Evolutionary conservation across 2,329 filamentous ascomycete genomes (phyloP).

Genomic region (Aspergillus pseudoterreus): DNA sequence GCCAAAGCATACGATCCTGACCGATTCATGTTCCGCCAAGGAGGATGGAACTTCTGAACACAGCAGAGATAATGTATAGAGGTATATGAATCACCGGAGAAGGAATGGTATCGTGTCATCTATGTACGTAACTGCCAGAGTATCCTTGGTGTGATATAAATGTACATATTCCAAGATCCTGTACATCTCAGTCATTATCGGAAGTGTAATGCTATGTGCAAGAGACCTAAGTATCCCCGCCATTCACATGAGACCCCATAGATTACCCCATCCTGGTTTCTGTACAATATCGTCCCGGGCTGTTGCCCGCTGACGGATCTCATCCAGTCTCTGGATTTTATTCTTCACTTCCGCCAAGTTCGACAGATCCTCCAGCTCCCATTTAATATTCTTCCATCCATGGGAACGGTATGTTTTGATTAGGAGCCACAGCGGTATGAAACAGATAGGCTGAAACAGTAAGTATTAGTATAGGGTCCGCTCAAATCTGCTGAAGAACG

Average conservation of each 20-base stretch:
- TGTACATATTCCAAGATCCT: background rate
- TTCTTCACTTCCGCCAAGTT: conserved; percentile 22
- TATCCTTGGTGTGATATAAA: background rate
- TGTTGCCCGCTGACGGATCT: conserved; percentile 20
- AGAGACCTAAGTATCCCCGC: background rate
- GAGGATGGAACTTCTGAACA: conserved; percentile 4
- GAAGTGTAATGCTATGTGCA: background rate
- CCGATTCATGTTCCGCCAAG: conserved; percentile 8
- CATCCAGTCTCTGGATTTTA: conserved; percentile 30
- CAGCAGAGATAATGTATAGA: background rate
- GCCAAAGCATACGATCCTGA: conserved; percentile 5
- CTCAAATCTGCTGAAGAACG: background rate
- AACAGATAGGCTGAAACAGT: conserved; percentile 24
- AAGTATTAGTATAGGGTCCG: background rate
- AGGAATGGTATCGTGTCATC: background rate
- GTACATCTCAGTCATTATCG: background rate
- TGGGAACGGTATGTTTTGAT: conserved; percentile 20
- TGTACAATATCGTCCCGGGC: conserved; percentile 3
- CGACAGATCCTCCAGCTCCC: conserved; percentile 30
- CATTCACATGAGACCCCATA: conserved; percentile 8
- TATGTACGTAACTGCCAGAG: background rate
- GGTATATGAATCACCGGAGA: background rate
- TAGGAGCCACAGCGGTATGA: conserved; percentile 25
- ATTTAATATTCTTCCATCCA: conserved; percentile 18
- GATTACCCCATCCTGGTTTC: conserved; percentile 11